A percentile compares a stretch with the other conserved stretches of the same genome.
These are phyloP conservation scores for Achaetomium macrosporum DNA, from an alignment of 2,329 filamentous ascomycete species.

Conservation along the genomic window DNA sequence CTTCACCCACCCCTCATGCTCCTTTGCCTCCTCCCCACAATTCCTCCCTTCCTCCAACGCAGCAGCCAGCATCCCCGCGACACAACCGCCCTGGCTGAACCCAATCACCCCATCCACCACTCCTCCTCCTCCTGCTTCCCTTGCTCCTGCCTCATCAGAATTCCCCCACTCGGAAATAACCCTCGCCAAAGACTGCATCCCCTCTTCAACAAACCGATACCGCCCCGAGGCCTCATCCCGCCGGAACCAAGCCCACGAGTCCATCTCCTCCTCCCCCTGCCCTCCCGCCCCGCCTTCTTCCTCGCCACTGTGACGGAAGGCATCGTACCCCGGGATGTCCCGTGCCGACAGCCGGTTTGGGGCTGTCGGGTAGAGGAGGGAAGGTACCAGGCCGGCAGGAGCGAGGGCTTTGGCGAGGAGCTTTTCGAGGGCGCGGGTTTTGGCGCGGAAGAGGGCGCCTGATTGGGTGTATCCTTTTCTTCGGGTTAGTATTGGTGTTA, in stretches of 20 bases:
- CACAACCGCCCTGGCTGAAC: slow-evolving; percentile 73
- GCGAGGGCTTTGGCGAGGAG: slow-evolving; percentile 67
- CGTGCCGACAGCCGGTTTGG: slow-evolving; percentile 56
- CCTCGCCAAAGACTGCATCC: slow-evolving; percentile 57
- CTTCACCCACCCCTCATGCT: slow-evolving; percentile 37
- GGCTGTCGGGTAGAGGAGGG: slow-evolving; percentile 62
- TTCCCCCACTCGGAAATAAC: slow-evolving; percentile 40
- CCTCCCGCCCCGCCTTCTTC: slow-evolving; percentile 31
- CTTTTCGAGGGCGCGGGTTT: slow-evolving; percentile 83
- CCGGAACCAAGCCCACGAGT: slow-evolving; percentile 80
- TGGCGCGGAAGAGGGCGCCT: slow-evolving; percentile 75
- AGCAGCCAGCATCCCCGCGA: slow-evolving; percentile 65
- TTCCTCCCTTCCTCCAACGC: slow-evolving; percentile 56
- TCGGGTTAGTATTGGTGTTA: background rate
- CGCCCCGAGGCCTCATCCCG: slow-evolving; percentile 56
- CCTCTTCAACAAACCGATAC: slow-evolving; percentile 66
- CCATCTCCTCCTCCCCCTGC: slow-evolving; percentile 41
- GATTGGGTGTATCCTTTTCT: slow-evolving; percentile 79
- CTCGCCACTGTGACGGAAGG: background rate
- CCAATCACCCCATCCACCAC: slow-evolving; percentile 64
- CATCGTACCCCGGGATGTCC: slow-evolving; percentile 63
- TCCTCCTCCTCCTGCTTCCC: background rate
- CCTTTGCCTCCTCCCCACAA: background rate
- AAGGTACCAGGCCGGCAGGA: slow-evolving; percentile 47
- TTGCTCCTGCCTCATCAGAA: background rate